phyloP scores from a whole-genome alignment of 768 basidiomycete genomes.

The Naganishia friedmannii region DNA sequence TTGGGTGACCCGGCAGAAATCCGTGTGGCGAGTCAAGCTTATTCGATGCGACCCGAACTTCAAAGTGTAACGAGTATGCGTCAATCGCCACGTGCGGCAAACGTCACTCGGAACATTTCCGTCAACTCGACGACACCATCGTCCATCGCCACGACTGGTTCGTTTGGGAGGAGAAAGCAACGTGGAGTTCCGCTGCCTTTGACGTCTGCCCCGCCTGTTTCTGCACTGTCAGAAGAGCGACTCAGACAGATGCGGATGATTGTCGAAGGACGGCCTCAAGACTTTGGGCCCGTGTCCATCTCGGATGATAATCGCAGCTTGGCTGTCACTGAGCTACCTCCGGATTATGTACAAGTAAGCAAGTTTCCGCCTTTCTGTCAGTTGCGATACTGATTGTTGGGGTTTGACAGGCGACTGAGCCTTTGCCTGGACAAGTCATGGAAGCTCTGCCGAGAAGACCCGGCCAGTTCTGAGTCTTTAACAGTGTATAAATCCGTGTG shows the following conservation, averaged over 20 bases:
- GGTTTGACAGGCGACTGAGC: slow-evolving; percentile 4
- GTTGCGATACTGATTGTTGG: background rate
- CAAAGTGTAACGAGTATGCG: background rate
- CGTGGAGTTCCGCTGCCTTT: background rate
- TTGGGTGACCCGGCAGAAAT: slow-evolving; percentile 11
- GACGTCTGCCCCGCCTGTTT: background rate
- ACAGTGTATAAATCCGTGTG: background rate
- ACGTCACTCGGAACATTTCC: background rate
- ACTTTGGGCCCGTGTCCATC: slow-evolving; percentile 10
- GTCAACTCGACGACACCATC: background rate
- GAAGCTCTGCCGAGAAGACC: background rate
- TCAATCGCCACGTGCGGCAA: background rate
- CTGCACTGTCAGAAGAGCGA: background rate
- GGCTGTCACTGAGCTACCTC: slow-evolving; percentile 3
- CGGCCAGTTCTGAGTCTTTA: background rate
- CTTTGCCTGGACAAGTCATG: slow-evolving; percentile 6
- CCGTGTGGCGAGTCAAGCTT: slow-evolving; percentile 9
- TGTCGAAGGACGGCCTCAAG: slow-evolving; percentile 8
- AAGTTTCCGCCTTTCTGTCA: background rate
- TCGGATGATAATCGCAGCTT: background rate
- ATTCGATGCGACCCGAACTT: background rate
- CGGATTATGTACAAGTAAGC: slow-evolving; percentile 15
- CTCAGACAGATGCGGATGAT: slow-evolving; percentile 12
- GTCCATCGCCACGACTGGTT: background rate
- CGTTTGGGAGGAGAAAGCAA: slow-evolving; percentile 16